Evolutionary conservation across 1,284 basidiomycete genomes (phyloP).

Genomic region (Xerocomus cyaneibrunnescens): DNA sequence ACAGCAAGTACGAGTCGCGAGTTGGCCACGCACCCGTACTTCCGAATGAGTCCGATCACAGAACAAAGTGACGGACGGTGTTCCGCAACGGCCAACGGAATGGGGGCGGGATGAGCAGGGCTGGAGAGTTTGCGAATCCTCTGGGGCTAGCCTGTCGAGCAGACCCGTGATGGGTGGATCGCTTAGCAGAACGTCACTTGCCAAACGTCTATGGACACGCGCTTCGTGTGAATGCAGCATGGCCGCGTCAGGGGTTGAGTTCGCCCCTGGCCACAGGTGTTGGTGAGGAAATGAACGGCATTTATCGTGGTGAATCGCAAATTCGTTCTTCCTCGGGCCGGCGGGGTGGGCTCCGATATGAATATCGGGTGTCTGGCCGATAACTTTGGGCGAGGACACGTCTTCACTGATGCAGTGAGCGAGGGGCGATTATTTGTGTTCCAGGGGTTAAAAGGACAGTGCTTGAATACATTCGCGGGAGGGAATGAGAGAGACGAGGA

Average conservation of each 20-base stretch:
- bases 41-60: slow-evolving; percentile 6
- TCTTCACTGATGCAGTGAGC: neutral
- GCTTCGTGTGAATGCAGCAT: slow-evolving; percentile 25
- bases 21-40: slow-evolving; percentile 15
- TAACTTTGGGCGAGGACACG: neutral
- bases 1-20: slow-evolving; percentile 7
- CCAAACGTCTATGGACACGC: slow-evolving; percentile 18
- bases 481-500: neutral
- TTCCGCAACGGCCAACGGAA: neutral
- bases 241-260: slow-evolving; percentile 27
- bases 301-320: slow-evolving; percentile 19
- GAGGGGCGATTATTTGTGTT: neutral
- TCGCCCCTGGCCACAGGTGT: slow-evolving; percentile 20
- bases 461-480: slow-evolving; percentile 30
- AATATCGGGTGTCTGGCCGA: neutral
- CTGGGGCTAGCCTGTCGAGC: neutral
- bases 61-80: neutral
- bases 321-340: slow-evolving; percentile 14
- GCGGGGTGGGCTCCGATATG: slow-evolving; percentile 3
- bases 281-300: slow-evolving; percentile 32
- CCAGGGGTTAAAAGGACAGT: slow-evolving; percentile 2
- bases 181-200: slow-evolving; percentile 3
- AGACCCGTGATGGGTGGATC: slow-evolving; percentile 1
- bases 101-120: neutral
- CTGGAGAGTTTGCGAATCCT: slow-evolving; percentile 5